Conservation (phyloP, 1,284 basidiomycete genomes). For the Inonotus obliquus region DNA sequence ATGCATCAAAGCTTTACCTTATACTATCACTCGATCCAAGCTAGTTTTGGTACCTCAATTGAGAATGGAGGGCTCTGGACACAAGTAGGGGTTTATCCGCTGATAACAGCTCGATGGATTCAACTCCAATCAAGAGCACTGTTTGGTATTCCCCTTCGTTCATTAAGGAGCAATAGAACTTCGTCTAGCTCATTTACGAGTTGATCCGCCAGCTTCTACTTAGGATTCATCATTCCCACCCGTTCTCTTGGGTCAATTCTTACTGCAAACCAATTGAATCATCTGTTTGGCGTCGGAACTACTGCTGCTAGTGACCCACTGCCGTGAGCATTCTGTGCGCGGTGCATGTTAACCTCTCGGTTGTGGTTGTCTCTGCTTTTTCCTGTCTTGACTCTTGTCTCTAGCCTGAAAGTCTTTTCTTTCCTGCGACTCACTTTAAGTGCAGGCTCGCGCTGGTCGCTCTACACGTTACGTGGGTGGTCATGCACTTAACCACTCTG, state of each 20-base stretch:
- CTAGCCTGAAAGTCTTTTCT: neutral
- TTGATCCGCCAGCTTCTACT: slow-evolving; percentile 11
- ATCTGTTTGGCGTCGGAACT: neutral
- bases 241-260: slow-evolving; percentile 2
- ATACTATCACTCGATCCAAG: neutral
- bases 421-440: neutral
- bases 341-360: neutral
- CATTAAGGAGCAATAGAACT: neutral
- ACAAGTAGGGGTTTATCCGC: neutral
- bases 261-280: neutral
- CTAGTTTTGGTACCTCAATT: too few relatives aligned
- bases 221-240: neutral
- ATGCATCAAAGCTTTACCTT: neutral
- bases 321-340: neutral
- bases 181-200: neutral
- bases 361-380: neutral
- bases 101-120: neutral
- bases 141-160: neutral
- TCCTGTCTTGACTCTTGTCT: neutral
- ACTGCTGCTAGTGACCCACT: neutral
- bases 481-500: slow-evolving; percentile 32
- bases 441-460: slow-evolving; percentile 8
- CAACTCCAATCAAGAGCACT: neutral
- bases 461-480: slow-evolving; percentile 15
- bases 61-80: neutral